Base-by-base conservation (phyloP, 768 basidiomycete genomes). In the Boletus rufocinnamomeus region DNA sequence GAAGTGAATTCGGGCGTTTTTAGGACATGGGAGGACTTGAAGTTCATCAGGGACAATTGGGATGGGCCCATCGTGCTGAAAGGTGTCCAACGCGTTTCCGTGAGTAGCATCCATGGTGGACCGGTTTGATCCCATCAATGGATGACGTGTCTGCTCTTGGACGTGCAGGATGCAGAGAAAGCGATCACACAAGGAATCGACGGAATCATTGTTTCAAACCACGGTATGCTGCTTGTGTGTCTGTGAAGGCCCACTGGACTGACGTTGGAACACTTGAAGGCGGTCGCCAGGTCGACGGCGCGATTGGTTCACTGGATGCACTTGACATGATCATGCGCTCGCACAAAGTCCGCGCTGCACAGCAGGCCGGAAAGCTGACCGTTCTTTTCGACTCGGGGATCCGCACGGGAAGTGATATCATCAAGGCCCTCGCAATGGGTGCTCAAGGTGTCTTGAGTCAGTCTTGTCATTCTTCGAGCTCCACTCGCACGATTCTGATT, bases 341-440 rank as follows among this genome's bases (percentile, higher is more conserved):
- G 1, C 71, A 74, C 25, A 81, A 79, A 57, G 75, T 91, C 60
- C 76, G 74, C 46, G 77, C 72, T 0, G 88, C 89, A 0, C 89
- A 91, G 67, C 66, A 66, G 4, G 71, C 79, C 14, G 88, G 88
- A 2, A 81, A 83, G 54, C 71, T 93, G 47, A 87, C 89, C 1
- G 73, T 95, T 14, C 75, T 95, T 2, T 92, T 72, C 47, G 72
- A 72, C 44, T 93, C 86, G 51, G 92, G 93, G 8, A 87, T 95
- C 58, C 84, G 93, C 45, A 89, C 87, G 0, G 93, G 91, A 13
- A 83, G 84, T 45, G 94, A 96, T 61, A 83, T 94, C 47, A 79
- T 93, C 72, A 91, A 91, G 71, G 93, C 94, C 0, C 73, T 95
- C 30, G 92, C 92, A 1, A 78, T 95, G 0, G 93, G 94, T 43